Evolutionary conservation across 352 stramenopile species (phyloP).

Genomic region (Pythium monospermum): DNA sequence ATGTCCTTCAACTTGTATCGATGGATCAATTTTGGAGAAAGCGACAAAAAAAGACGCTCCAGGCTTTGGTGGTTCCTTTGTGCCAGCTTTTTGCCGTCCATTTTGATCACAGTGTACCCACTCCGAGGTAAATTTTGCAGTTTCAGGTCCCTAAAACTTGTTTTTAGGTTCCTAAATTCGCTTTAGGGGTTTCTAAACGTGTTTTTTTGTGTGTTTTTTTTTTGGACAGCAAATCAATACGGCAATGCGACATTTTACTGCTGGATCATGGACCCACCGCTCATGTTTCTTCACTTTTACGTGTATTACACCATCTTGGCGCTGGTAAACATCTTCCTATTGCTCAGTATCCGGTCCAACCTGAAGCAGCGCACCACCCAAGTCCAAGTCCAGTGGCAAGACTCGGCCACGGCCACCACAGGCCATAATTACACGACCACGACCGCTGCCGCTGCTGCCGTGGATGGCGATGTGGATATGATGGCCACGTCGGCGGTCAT

Average conservation of each 20-base stretch:
- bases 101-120: conserved; percentile 50
- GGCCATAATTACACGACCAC: too few relatives aligned
- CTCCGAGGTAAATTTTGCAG: conserved; percentile 32
- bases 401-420: conserved; percentile 58
- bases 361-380: conserved; percentile 61
- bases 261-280: conserved; percentile 59
- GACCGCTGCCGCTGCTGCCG: too few relatives aligned
- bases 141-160: neutral
- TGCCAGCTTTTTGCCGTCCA: conserved; percentile 46
- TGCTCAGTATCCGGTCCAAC: conserved; percentile 57
- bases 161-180: neutral
- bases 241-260: conserved; percentile 81
- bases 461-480: too few relatives aligned
- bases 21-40: conserved; percentile 72
- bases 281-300: conserved; percentile 79
- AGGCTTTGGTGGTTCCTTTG: conserved; percentile 52
- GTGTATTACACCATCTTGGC: conserved; percentile 62
- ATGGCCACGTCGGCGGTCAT: conserved; percentile 69
- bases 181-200: neutral
- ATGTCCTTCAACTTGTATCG: conserved; percentile 80
- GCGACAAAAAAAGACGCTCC: conserved; percentile 52
- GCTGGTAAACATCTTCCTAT: conserved; percentile 65
- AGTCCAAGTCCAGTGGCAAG: conserved; percentile 53
- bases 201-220: neutral
- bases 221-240: conserved; percentile 42